These are phyloP conservation scores for Schrenkiella parvula DNA, from an alignment of 345 rosid species.

Conservation along the genomic window DNA sequence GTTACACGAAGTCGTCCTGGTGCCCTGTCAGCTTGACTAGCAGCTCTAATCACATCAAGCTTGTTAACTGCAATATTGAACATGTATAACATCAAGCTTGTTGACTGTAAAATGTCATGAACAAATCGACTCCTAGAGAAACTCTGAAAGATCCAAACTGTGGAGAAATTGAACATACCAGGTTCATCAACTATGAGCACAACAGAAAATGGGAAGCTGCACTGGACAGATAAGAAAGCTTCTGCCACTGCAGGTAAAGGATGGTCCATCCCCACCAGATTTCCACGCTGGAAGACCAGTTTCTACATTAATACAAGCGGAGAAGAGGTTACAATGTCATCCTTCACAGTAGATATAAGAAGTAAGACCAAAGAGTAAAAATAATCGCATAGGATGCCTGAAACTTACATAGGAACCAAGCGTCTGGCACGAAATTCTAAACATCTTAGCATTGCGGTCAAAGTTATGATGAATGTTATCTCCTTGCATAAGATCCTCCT, in stretches of 20 bases:
- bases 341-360: slow-evolving; percentile 3
- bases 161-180: slow-evolving; percentile 46
- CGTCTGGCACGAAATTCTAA: slow-evolving; percentile 57
- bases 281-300: slow-evolving; percentile 73
- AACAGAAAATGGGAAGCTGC: slow-evolving; percentile 74
- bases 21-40: slow-evolving; percentile 54
- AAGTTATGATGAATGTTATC: slow-evolving; percentile 42
- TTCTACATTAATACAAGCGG: slow-evolving; percentile 47
- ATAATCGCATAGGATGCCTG: not conserved
- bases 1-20: slow-evolving; percentile 50
- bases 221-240: slow-evolving; percentile 49
- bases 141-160: slow-evolving; percentile 10
- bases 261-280: slow-evolving; percentile 74
- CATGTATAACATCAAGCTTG: slow-evolving; percentile 37
- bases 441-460: slow-evolving; percentile 42
- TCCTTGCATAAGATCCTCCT: slow-evolving; percentile 33
- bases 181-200: slow-evolving; percentile 80
- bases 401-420: slow-evolving; percentile 69
- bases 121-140: not conserved
- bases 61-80: slow-evolving; percentile 54
- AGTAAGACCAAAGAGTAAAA: not conserved
- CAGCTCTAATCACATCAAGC: slow-evolving; percentile 51
- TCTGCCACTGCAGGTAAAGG: slow-evolving; percentile 69
- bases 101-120: slow-evolving; percentile 50
- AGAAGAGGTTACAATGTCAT: slow-evolving; percentile 21